phyloP scores from a whole-genome alignment of 495 filamentous ascomycete genomes.

The Penicillium bialowiezense region DNA sequence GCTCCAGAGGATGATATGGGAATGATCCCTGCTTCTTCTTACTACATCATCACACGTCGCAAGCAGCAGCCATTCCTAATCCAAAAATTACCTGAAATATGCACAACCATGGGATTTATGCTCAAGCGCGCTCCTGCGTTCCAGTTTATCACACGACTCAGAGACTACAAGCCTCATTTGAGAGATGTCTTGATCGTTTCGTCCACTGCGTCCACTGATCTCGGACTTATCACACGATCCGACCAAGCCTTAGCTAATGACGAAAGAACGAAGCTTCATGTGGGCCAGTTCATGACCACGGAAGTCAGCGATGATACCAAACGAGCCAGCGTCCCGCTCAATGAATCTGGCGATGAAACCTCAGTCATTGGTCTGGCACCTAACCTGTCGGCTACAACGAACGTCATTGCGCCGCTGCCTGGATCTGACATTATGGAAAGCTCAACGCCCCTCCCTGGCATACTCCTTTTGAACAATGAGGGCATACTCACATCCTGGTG shows the following conservation, averaged over 20 bases:
- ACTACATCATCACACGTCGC: conserved; percentile 71
- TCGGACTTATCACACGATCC: conserved; percentile 74
- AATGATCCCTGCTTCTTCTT: conserved; percentile 55
- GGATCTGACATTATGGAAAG: conserved; percentile 69
- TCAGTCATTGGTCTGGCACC: conserved; percentile 76
- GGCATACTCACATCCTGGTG: conserved; percentile 86
- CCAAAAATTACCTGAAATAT: conserved; percentile 69
- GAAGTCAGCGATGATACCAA: conserved; percentile 72
- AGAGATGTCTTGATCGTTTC: conserved; percentile 76
- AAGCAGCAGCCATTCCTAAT: conserved; percentile 57
- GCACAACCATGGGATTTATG: conserved; percentile 59
- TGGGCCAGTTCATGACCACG: conserved; percentile 68
- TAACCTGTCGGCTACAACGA: conserved; percentile 79
- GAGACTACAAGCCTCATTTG: conserved; percentile 73
- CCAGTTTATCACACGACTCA: conserved; percentile 71
- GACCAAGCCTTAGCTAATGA: conserved; percentile 61
- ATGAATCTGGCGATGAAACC: conserved; percentile 67
- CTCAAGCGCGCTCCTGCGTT: conserved; percentile 62
- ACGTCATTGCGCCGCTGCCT: conserved; percentile 72
- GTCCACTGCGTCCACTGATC: conserved; percentile 73
- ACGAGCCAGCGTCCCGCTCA: conserved; percentile 74
- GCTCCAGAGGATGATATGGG: conserved; percentile 52
- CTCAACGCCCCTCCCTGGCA: conserved; percentile 80
- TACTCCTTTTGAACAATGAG: conserved; percentile 86
- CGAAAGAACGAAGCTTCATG: conserved; percentile 56